phyloP scores from a whole-genome alignment of 1,139 yeast genomes.

The Yamadazyma dushanensis region DNA sequence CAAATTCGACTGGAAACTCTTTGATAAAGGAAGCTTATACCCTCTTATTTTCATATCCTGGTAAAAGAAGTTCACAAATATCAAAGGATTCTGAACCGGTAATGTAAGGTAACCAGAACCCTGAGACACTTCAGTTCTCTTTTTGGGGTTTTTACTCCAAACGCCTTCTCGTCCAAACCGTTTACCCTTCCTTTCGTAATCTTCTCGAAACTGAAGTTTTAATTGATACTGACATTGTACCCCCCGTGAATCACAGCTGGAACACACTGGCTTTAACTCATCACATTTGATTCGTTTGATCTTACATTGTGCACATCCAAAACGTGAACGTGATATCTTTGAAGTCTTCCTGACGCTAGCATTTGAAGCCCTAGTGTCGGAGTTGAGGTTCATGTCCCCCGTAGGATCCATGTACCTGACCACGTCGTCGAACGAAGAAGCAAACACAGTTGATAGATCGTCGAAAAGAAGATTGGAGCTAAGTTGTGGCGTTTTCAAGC shows the following conservation, averaged over 20 bases:
- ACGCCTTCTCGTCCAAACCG: conserved; percentile 2
- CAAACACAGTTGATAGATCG: too few species aligned
- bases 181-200: background rate
- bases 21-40: too few species aligned
- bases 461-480: too few species aligned
- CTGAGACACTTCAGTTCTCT: background rate
- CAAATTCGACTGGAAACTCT: background rate
- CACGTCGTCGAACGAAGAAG: too few species aligned
- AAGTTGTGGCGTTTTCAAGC: too few species aligned
- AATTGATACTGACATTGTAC: background rate
- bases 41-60: background rate
- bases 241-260: background rate
- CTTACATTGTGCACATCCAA: background rate
- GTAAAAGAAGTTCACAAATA: background rate
- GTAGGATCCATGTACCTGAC: too few species aligned
- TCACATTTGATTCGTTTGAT: conserved; percentile 1
- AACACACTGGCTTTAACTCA: background rate
- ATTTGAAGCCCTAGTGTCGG: too few species aligned
- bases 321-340: background rate
- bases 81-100: background rate
- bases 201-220: conserved; percentile 2
- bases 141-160: background rate
- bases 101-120: background rate
- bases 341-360: too few species aligned
- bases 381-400: too few species aligned